Conservation (phyloP, 139 green algal species). For the Dunaliella sp. region DNA sequence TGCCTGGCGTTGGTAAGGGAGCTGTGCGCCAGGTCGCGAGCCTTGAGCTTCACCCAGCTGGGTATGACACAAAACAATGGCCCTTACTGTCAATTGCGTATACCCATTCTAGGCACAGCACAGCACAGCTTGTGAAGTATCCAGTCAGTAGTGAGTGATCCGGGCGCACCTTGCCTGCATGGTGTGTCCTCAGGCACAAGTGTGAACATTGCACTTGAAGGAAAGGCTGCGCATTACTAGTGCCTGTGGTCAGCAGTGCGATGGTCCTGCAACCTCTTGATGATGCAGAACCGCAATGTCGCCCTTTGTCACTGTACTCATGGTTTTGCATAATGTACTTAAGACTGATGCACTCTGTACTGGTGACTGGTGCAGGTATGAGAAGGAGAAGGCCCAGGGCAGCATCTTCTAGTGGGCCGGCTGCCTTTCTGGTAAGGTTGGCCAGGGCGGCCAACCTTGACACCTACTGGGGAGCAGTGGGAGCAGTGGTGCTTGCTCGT, state of each 20-base stretch:
- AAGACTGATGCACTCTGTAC: neutral
- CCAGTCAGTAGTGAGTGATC: no score
- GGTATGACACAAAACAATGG: no score
- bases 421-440: neutral
- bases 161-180: no score
- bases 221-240: neutral
- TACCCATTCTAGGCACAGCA: neutral
- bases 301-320: no score
- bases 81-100: neutral
- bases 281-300: no score
- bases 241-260: neutral
- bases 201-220: no score
- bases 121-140: no score
- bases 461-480: no score
- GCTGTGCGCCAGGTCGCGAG: no score
- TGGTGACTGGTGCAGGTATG: conserved; percentile 22
- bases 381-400: conserved; percentile 45
- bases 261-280: neutral
- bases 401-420: conserved; percentile 15
- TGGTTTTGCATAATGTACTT: neutral
- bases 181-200: no score
- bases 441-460: no score
- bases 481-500: neutral
- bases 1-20: no score
- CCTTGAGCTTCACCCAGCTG: conserved; percentile 37